Conservation (phyloP, 2,329 filamentous ascomycete species). For the Fusarium verrucosum region DNA sequence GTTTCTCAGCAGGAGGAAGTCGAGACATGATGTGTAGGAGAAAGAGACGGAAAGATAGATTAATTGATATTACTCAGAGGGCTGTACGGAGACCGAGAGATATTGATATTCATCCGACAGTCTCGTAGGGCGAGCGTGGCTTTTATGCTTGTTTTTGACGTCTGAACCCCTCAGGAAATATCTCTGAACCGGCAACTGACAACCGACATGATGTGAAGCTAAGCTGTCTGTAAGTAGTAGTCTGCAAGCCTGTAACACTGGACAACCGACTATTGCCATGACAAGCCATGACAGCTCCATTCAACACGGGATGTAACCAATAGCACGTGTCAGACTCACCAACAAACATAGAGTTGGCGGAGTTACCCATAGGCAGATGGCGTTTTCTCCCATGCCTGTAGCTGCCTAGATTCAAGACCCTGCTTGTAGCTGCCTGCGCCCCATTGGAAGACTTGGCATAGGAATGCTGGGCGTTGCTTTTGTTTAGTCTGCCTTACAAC, state of each 20-base stretch:
- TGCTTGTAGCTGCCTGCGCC: neutral
- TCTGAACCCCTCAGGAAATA: conserved; percentile 10
- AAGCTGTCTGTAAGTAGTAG: conserved; percentile 1
- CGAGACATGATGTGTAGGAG: conserved; percentile 36
- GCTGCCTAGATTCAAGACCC: neutral
- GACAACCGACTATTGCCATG: neutral
- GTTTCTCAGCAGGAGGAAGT: conserved; percentile 59
- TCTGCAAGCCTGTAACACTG: neutral
- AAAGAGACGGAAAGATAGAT: neutral
- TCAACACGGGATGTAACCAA: neutral
- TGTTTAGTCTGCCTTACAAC: conserved; percentile 24
- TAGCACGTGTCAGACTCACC: neutral
- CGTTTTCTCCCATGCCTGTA: neutral
- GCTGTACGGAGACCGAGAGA: neutral
- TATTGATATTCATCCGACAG: neutral
- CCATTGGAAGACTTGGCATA: neutral
- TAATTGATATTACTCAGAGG: neutral
- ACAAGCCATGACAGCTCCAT: neutral
- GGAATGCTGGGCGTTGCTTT: neutral
- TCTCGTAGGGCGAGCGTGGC: neutral
- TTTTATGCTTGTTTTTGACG: conserved; percentile 17
- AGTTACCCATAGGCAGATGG: neutral
- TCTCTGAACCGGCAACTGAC: conserved; percentile 1
- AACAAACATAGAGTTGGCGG: neutral
- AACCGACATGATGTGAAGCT: neutral